phyloP scores from a whole-genome alignment of 2,329 filamentous ascomycete species.

The Talaromyces sp. region DNA sequence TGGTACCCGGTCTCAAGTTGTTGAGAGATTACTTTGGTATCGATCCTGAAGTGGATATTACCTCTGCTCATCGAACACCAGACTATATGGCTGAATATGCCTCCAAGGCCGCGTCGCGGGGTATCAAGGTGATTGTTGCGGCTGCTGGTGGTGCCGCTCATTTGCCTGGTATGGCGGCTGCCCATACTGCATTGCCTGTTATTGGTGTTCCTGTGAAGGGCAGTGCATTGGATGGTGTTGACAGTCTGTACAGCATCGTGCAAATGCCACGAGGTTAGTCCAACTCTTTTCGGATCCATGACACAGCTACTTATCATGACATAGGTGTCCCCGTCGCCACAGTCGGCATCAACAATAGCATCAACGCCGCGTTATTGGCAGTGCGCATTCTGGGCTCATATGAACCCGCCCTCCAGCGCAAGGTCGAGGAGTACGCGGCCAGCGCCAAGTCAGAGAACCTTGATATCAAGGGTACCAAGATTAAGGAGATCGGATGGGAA shows the following conservation, averaged over 20 bases:
- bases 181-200: constrained; percentile 68
- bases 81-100: constrained; percentile 67
- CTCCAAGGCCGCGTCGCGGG: constrained; percentile 58
- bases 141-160: constrained; percentile 72
- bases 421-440: constrained; percentile 43
- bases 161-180: constrained; percentile 71
- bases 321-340: constrained; percentile 69
- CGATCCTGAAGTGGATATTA: constrained; percentile 45
- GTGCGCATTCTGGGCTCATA: constrained; percentile 62
- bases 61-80: constrained; percentile 64
- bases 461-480: constrained; percentile 41
- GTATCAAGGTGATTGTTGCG: constrained; percentile 71
- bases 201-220: constrained; percentile 76
- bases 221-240: constrained; percentile 67
- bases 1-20: constrained; percentile 44
- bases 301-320: constrained; percentile 23
- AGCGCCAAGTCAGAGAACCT: constrained; percentile 41
- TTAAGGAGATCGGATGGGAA: constrained; percentile 43
- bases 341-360: constrained; percentile 75
- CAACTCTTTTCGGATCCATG: background rate
- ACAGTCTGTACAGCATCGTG: constrained; percentile 69
- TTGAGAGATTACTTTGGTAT: constrained; percentile 43
- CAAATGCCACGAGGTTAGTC: constrained; percentile 65
- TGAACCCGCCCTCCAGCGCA: constrained; percentile 39
- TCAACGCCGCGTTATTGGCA: constrained; percentile 71